phyloP scores from a whole-genome alignment of 768 basidiomycete species.

The Mycena filopes region DNA sequence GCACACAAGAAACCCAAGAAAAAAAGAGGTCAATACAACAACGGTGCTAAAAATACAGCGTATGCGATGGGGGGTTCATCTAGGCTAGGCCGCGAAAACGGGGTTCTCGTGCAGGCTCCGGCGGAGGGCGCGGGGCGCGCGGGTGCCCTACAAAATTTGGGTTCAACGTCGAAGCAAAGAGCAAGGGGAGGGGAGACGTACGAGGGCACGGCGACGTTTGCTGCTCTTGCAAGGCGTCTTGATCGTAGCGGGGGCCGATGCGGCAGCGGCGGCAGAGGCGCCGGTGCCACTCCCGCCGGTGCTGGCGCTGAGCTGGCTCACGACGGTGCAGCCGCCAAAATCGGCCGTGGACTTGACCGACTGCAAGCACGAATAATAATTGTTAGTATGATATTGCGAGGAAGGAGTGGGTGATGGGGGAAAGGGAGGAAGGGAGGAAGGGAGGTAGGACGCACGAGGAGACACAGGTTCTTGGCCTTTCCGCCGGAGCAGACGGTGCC shows the following conservation, averaged over 20 bases:
- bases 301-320: constrained; percentile 7
- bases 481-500: constrained; percentile 47
- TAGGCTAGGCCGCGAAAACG: background rate
- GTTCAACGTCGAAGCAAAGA: background rate
- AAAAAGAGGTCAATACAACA: background rate
- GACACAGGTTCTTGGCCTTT: constrained; percentile 39
- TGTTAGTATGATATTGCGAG: too few relatives aligned
- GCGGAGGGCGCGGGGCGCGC: constrained; percentile 15
- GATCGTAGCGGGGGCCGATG: background rate
- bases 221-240: constrained; percentile 18
- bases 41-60: constrained; percentile 14
- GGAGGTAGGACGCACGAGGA: constrained; percentile 33
- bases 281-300: background rate
- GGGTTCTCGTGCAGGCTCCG: constrained; percentile 23
- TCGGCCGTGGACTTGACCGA: constrained; percentile 29
- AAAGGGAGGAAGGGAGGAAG: background rate
- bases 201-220: constrained; percentile 16
- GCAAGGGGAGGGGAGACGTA: background rate
- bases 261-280: background rate
- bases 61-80: background rate
- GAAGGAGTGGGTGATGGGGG: background rate
- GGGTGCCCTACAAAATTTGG: constrained; percentile 1
- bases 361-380: background rate
- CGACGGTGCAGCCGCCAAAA: constrained; percentile 29
- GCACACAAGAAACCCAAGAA: too few relatives aligned